phyloP scores from a whole-genome alignment of 129 eudicot genomes.

The Arctium minus region DNA sequence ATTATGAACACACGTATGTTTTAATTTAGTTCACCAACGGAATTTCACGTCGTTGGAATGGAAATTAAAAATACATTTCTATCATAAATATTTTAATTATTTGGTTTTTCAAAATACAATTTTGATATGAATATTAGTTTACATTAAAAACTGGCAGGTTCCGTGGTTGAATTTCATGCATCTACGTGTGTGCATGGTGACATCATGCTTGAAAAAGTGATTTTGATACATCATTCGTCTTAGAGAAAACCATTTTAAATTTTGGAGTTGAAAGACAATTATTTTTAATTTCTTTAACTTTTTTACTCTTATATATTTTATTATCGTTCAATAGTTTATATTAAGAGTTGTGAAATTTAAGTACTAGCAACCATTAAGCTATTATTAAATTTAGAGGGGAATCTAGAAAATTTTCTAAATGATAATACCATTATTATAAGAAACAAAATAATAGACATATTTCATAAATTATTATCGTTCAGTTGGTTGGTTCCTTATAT shows the following conservation, averaged over 20 bases:
- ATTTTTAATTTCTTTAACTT: neutral
- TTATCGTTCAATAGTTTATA: neutral
- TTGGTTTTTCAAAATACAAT: neutral
- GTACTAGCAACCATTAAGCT: neutral
- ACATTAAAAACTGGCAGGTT: neutral
- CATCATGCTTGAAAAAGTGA: constrained; percentile 13
- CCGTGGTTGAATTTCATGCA: constrained; percentile 10
- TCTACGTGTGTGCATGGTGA: constrained; percentile 22
- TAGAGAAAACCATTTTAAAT: neutral
- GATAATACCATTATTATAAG: no score
- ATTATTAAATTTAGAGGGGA: no score
- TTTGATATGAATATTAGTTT: neutral
- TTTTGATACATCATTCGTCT: constrained; percentile 17
- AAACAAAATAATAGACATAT: no score
- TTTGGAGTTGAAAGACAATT: neutral
- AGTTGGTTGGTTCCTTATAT: no score
- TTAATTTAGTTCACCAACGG: no score
- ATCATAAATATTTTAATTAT: neutral
- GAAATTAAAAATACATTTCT: neutral
- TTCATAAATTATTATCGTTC: no score
- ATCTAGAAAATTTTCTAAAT: no score
- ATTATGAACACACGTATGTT: neutral
- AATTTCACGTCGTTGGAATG: neutral
- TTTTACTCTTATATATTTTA: neutral
- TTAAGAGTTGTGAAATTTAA: neutral